These are phyloP conservation scores for Rhizopogon rudus DNA, from an alignment of 768 basidiomycete genomes.

Conservation along the genomic window DNA sequence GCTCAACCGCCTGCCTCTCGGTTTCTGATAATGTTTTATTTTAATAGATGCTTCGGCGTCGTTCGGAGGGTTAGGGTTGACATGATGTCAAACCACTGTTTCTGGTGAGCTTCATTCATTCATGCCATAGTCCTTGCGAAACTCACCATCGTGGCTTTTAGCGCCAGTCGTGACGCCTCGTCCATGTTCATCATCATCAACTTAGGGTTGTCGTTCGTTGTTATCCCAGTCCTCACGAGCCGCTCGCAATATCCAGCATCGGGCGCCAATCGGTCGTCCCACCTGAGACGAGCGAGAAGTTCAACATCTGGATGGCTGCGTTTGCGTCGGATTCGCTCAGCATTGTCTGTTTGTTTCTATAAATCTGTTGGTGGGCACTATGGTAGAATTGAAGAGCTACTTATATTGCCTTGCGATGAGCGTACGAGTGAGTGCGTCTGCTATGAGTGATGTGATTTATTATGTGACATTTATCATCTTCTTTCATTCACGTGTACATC, in stretches of 20 bases:
- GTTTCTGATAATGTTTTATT: neutral
- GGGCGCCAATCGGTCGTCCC: slow-evolving; percentile 65
- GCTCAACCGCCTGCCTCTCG: neutral
- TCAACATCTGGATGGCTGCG: slow-evolving; percentile 74
- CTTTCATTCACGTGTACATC: too few relatives aligned
- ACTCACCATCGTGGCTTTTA: slow-evolving; percentile 73
- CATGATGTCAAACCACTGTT: slow-evolving; percentile 76
- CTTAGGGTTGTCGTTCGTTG: slow-evolving; percentile 60
- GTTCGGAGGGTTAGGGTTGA: slow-evolving; percentile 56
- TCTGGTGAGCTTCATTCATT: slow-evolving; percentile 2
- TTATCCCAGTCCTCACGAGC: slow-evolving; percentile 63
- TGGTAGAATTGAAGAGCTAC: slow-evolving; percentile 44
- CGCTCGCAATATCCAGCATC: slow-evolving; percentile 64
- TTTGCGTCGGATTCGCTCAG: slow-evolving; percentile 68
- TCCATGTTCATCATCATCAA: slow-evolving; percentile 52
- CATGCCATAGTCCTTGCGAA: neutral
- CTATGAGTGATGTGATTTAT: too few relatives aligned
- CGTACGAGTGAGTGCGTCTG: too few relatives aligned
- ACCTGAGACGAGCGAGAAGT: slow-evolving; percentile 67
- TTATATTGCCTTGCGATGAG: too few relatives aligned
- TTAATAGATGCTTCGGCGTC: slow-evolving; percentile 54
- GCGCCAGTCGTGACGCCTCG: slow-evolving; percentile 47
- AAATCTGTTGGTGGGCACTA: slow-evolving; percentile 61
- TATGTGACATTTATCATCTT: too few relatives aligned
- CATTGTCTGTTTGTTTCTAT: slow-evolving; percentile 47